phyloP scores from a whole-genome alignment of 2,329 filamentous ascomycete species.

The Peltaster fructicola region DNA sequence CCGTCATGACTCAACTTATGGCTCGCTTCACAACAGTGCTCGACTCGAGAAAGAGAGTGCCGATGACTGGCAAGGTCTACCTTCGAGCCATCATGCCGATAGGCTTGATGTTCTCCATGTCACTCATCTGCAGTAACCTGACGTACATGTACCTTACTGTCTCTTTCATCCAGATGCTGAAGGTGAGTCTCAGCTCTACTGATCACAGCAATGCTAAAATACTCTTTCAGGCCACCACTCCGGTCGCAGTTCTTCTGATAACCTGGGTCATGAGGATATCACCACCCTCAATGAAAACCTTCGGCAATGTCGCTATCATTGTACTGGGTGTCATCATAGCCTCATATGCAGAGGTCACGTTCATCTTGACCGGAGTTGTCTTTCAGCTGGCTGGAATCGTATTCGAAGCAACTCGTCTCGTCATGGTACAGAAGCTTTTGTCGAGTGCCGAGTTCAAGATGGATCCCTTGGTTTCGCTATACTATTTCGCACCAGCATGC shows the following conservation, averaged over 20 bases:
- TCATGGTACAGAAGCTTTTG: slow-evolving; percentile 68
- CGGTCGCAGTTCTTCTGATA: slow-evolving; percentile 77
- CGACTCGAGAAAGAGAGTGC: slow-evolving; percentile 86
- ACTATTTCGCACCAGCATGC: slow-evolving; percentile 78
- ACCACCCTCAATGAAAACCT: slow-evolving; percentile 66
- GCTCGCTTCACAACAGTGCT: slow-evolving; percentile 77
- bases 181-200: slow-evolving; percentile 37
- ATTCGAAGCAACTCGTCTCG: slow-evolving; percentile 68
- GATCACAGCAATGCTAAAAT: slow-evolving; percentile 2
- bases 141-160: slow-evolving; percentile 92
- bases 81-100: slow-evolving; percentile 87
- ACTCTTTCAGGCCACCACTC: slow-evolving; percentile 61
- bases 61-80: slow-evolving; percentile 92
- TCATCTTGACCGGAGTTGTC: slow-evolving; percentile 62
- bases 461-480: slow-evolving; percentile 74
- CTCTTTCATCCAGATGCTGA: slow-evolving; percentile 98
- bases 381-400: slow-evolving; percentile 63
- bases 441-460: slow-evolving; percentile 79
- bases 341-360: slow-evolving; percentile 88
- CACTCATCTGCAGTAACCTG: slow-evolving; percentile 89
- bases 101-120: slow-evolving; percentile 87
- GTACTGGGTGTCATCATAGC: slow-evolving; percentile 90
- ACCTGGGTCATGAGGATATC: slow-evolving; percentile 78
- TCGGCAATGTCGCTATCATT: slow-evolving; percentile 87
- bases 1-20: slow-evolving; percentile 82